A percentile compares a stretch with the other conserved stretches of the same genome.
phyloP scores from a whole-genome alignment of 2,329 filamentous ascomycete genomes.

The Calonectria fujianensis region DNA sequence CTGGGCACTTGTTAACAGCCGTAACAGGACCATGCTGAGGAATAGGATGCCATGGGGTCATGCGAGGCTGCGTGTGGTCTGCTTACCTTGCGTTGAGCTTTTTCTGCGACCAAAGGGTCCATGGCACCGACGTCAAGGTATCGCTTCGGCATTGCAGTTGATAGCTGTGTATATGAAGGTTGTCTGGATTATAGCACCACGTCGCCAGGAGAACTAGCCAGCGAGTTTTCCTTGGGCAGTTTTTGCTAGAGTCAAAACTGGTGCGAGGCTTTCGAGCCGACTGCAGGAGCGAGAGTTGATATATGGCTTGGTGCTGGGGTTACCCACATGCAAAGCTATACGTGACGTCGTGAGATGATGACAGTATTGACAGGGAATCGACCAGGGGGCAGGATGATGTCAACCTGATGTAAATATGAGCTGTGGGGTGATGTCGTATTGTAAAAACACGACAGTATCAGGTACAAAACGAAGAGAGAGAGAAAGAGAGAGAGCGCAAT shows the following conservation, averaged over 20 bases:
- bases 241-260: not conserved
- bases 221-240: not conserved
- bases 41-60: not conserved
- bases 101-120: conserved; percentile 56
- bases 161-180: not conserved
- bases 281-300: not conserved
- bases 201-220: not conserved
- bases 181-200: conserved; percentile 11
- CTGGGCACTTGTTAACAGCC: conserved; percentile 60
- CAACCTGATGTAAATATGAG: not conserved
- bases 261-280: not conserved
- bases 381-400: conserved; percentile 18
- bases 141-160: conserved; percentile 62
- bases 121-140: conserved; percentile 56
- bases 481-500: not conserved
- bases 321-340: not conserved
- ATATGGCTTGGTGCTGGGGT: not conserved
- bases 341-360: not conserved
- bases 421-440: conserved; percentile 16
- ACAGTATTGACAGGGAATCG: conserved; percentile 8
- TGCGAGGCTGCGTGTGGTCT: not conserved
- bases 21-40: not conserved
- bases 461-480: not conserved
- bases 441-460: not conserved
- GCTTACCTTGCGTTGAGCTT: conserved; percentile 56